phyloP scores from a whole-genome alignment of 495 filamentous ascomycete genomes.

The Hypoxylon perforatum region DNA sequence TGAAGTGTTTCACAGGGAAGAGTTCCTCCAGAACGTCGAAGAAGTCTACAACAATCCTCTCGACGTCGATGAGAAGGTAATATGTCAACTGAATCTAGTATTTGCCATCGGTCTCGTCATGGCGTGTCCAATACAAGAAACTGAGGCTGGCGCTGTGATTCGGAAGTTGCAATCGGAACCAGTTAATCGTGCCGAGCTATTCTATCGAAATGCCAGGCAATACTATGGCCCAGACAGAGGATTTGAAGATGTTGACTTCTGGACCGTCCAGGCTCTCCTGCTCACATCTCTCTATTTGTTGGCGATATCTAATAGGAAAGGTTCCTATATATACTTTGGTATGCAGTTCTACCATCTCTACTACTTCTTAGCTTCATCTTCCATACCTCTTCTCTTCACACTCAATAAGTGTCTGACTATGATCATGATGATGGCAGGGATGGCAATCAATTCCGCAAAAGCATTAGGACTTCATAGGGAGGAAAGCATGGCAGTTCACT shows the following conservation, averaged over 20 bases:
- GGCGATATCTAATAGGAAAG: conserved; percentile 65
- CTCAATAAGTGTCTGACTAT: conserved; percentile 22
- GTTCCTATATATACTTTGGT: conserved; percentile 70
- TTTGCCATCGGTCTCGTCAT: conserved; percentile 69
- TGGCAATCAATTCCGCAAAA: conserved; percentile 71
- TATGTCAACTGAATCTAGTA: conserved; percentile 68
- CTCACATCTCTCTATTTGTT: conserved; percentile 72
- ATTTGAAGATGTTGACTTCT: conserved; percentile 71
- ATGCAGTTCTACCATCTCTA: conserved; percentile 18
- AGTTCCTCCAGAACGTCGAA: conserved; percentile 61
- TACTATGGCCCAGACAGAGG: conserved; percentile 65
- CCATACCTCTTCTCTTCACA: background rate
- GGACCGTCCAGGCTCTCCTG: conserved; percentile 70
- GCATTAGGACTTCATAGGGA: conserved; percentile 70
- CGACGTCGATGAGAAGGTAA: conserved; percentile 55
- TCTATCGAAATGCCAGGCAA: conserved; percentile 67
- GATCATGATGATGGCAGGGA: conserved; percentile 60
- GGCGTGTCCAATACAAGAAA: conserved; percentile 62
- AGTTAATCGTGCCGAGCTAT: conserved; percentile 61
- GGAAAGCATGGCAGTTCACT: conserved; percentile 67
- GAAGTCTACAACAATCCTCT: conserved; percentile 65
- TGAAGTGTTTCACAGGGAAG: conserved; percentile 63
- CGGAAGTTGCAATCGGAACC: conserved; percentile 57
- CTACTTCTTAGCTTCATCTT: background rate
- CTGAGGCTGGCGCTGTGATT: conserved; percentile 60